Base-by-base conservation (phyloP, 176 grass and related monocot genomes). In the Coix lacrymajobi region DNA sequence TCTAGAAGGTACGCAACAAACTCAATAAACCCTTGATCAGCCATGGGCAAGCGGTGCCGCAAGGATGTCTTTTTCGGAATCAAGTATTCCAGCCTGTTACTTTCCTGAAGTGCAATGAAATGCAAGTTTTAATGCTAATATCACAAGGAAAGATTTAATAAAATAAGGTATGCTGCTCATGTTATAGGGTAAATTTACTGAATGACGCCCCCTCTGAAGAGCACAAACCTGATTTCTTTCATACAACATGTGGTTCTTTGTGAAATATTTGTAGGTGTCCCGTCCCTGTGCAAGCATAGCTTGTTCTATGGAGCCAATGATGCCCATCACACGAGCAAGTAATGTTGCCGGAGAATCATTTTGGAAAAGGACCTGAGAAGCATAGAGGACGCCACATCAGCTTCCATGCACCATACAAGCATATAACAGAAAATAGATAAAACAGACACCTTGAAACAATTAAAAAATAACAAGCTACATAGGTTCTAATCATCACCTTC, bases 261-360 rank as follows among this genome's bases (percentile, higher is more conserved):
- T 99, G 74, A 96, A 99, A 87, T 96, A 94, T 87, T 99, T 99
- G 89, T 92, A 99, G 52, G 93, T 99, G 56, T 99, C 97, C 12
- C 85, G 89, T 38, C 97, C 97, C 81, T 96, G 90, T 11, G 93
- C 91, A 69, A 99, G 97, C 97, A 99, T 96, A n/a, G 80, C 91
- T 96, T 99, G 97, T 46, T 99, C 97, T 69, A 99, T 96, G 52
- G 91, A 73, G 38, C 97, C 89, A 83, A 84, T 92, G 64, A 99
- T 99, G 71, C 97, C 97, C 36, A 99, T 93, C 51, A 99, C 93
- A 33, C 91, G 93, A 62, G 93, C 93, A 83, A 99, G 81, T 78
- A 99, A 77, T 72, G 97, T 99, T 14, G 93, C 93, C 83, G 97
- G 97, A 80, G 97, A 99, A 88, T 99, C 97, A 41, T 99, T 99